These are phyloP conservation scores for Talaromyces trachyspermus DNA, from an alignment of 495 filamentous ascomycete species.

Conservation along the genomic window DNA sequence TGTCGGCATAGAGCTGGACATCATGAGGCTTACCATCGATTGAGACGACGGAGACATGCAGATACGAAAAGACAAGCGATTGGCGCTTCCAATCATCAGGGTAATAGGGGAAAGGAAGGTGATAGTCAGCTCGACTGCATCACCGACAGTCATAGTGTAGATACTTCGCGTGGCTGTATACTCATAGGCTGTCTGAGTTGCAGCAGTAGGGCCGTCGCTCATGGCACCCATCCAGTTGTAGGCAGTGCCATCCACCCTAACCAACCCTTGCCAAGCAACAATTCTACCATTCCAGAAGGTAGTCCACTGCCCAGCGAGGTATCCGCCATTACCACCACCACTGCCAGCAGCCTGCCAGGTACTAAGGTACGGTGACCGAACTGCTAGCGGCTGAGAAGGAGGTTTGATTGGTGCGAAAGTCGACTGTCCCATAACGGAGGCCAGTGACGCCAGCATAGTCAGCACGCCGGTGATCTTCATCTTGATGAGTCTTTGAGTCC, in stretches of 20 bases:
- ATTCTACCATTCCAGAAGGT: slow-evolving; percentile 47
- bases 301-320: slow-evolving; percentile 53
- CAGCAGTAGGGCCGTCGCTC: slow-evolving; percentile 15
- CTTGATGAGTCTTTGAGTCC: neutral
- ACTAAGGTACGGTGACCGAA: slow-evolving; percentile 51
- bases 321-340: slow-evolving; percentile 43
- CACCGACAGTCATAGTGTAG: slow-evolving; percentile 46
- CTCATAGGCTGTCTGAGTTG: slow-evolving; percentile 43
- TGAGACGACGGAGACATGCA: slow-evolving; percentile 45
- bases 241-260: slow-evolving; percentile 46
- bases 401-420: slow-evolving; percentile 48
- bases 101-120: slow-evolving; percentile 52
- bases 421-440: slow-evolving; percentile 24
- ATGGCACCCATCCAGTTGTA: slow-evolving; percentile 51
- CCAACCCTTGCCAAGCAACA: slow-evolving; percentile 47
- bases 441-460: slow-evolving; percentile 7
- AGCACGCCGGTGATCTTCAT: neutral
- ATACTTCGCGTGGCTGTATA: slow-evolving; percentile 54
- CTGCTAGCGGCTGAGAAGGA: slow-evolving; percentile 49
- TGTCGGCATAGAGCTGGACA: slow-evolving; percentile 53
- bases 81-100: slow-evolving; percentile 48
- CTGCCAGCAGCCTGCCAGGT: slow-evolving; percentile 41
- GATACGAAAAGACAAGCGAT: slow-evolving; percentile 49
- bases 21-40: slow-evolving; percentile 46
- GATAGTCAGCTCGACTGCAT: slow-evolving; percentile 43